phyloP scores from a whole-genome alignment of 2,329 filamentous ascomycete species.

The Raffaelea albimanens region DNA sequence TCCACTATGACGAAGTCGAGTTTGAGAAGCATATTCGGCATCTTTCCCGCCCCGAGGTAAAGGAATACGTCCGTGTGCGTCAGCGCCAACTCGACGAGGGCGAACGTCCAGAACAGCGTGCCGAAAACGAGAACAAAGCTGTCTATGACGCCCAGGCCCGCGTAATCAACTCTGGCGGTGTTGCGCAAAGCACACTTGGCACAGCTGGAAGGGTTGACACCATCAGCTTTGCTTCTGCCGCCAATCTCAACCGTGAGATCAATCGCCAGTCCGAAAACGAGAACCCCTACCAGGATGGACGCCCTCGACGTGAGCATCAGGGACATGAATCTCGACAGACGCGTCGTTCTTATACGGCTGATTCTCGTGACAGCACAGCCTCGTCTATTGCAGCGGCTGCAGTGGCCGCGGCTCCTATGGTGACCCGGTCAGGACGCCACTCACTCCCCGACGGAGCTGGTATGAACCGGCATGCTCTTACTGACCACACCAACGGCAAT shows the following conservation, averaged over 20 bases:
- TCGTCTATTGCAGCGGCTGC: constrained; percentile 3
- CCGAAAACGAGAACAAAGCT: constrained; percentile 41
- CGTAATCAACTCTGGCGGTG: constrained; percentile 14
- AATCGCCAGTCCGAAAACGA: constrained; percentile 11
- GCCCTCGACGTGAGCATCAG: constrained; percentile 13
- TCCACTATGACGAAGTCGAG: constrained; percentile 51
- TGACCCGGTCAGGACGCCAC: constrained; percentile 19
- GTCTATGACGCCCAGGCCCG: constrained; percentile 36
- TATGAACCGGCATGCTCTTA: constrained; percentile 18
- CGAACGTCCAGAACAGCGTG: constrained; percentile 37
- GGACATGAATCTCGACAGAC: constrained; percentile 34
- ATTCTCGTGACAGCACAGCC: constrained; percentile 18
- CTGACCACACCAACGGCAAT: background rate
- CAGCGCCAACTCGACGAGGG: constrained; percentile 47
- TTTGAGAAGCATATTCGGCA: constrained; percentile 45
- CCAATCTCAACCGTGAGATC: constrained; percentile 8
- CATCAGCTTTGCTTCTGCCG: constrained; percentile 12
- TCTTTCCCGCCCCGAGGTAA: constrained; percentile 45
- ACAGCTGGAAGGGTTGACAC: constrained; percentile 12
- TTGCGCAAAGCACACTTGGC: constrained; percentile 13
- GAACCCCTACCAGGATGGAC: background rate
- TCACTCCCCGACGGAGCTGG: constrained; percentile 24
- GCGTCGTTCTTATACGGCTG: constrained; percentile 24
- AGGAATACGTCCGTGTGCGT: constrained; percentile 54
- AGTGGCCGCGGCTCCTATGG: background rate